A percentile compares a stretch with the other conserved stretches of the same genome.
These are phyloP conservation scores for Auricularia heimuer DNA, from an alignment of 768 basidiomycete genomes.

Conservation along the genomic window DNA sequence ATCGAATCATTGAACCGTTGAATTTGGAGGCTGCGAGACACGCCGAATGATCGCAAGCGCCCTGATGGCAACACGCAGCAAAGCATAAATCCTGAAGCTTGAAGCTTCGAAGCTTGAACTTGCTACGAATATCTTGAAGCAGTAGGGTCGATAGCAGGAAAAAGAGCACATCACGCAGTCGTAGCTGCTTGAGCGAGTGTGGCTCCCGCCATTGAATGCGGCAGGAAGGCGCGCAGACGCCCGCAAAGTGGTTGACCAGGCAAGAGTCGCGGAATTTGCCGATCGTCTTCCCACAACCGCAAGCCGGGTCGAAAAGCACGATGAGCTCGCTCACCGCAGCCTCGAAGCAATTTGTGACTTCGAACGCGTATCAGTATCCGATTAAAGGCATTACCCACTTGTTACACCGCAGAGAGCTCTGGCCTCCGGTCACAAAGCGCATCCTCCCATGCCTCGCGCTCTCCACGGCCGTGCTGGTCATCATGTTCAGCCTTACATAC, in stretches of 20 bases:
- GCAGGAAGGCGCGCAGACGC: no score
- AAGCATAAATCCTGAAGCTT: no score
- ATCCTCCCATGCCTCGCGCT: constrained; percentile 10
- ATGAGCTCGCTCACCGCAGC: constrained; percentile 3
- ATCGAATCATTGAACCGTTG: no score
- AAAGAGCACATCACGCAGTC: no score
- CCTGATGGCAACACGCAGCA: no score
- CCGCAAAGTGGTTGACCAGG: neutral
- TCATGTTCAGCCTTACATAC: constrained; percentile 48
- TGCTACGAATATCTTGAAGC: no score
- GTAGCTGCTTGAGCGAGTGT: no score
- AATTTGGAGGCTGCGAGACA: no score
- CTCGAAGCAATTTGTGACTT: constrained; percentile 8
- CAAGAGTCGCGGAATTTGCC: neutral
- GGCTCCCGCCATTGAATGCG: no score
- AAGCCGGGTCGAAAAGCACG: neutral
- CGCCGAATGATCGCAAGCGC: no score
- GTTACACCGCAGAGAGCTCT: constrained; percentile 11
- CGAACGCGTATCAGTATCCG: constrained; percentile 13
- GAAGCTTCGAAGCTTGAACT: no score
- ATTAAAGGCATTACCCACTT: constrained; percentile 13
- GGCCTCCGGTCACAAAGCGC: constrained; percentile 10
- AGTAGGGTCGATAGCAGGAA: no score
- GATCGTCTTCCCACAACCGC: neutral
- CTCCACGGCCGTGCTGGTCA: constrained; percentile 17